Base-by-base conservation (phyloP, 2,329 filamentous ascomycete genomes). In the Thelonectria blattea region DNA sequence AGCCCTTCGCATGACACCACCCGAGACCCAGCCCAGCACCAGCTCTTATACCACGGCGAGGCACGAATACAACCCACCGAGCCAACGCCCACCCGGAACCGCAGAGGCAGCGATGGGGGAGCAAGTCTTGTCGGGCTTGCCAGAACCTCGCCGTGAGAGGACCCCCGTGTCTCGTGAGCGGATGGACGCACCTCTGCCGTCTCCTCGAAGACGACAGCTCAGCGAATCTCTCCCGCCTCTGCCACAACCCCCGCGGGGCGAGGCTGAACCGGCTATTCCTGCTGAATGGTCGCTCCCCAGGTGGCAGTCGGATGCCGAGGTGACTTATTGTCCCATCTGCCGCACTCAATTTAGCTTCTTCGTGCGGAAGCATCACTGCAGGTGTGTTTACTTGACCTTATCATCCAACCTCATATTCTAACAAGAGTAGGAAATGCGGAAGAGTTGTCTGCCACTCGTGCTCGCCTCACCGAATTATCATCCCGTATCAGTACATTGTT, bases 391-490 rank as follows among this genome's bases (percentile, higher is more conserved):
- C 30, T 34, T 5, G 27, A 9, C 27, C 4, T 39, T 22, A 14
- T 15, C 22, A 4, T 24, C 22, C 22, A 24, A 24, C 15, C 17
- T n/a, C 14, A 18, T 43, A 52, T 54, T 54, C 67, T 70, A 47
- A 72, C 47, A 14, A 11, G n/a, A 14, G 18, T 49, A 91, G 89
- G 67, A 97, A 97, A 85, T 98, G 94, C 73, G 94, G 94, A 47
- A 84, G 93, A 62, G 93, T 98, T 9, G 94, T 98, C 22, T 98
- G 94, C 76, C 88, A 89, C 59, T 83, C 87, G 18, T 98, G 94
- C 78, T 97, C 94, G 3, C 94, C 94, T 3, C 94, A 98, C 75
- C 87, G 93, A 62, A 98, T 98, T 72, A 96, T 91, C 3, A 97
- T 98, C 64, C 94, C 94, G 1, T 86, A 93, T 65, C 91, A 95